phyloP scores from a whole-genome alignment of 2,329 filamentous ascomycete species.

The Fonsecaea erecta region DNA sequence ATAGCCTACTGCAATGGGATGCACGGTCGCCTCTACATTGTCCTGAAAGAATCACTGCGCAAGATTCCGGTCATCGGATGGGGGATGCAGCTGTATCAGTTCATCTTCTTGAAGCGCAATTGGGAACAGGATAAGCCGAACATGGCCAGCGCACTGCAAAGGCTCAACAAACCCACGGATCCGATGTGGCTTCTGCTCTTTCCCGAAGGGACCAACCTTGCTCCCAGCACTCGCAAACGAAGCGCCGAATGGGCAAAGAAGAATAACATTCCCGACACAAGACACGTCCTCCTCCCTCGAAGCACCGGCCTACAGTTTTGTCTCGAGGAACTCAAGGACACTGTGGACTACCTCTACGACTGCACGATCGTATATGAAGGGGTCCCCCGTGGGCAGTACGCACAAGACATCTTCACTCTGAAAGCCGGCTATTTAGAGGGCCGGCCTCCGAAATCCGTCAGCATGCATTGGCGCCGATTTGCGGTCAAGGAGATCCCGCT shows the following conservation, averaged over 20 bases:
- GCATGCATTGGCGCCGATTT: constrained; percentile 87
- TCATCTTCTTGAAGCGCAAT: constrained; percentile 90
- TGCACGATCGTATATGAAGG: constrained; percentile 44
- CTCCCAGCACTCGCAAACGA: constrained; percentile 69
- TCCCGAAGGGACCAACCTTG: constrained; percentile 84
- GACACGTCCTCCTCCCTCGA: constrained; percentile 76
- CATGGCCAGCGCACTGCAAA: constrained; percentile 73
- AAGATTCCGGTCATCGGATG: constrained; percentile 78
- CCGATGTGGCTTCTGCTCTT: constrained; percentile 93
- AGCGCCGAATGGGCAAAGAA: constrained; percentile 79
- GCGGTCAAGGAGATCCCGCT: constrained; percentile 74
- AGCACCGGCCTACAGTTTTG: constrained; percentile 83
- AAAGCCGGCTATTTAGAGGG: constrained; percentile 80
- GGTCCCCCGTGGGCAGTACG: constrained; percentile 64
- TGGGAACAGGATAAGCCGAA: constrained; percentile 79
- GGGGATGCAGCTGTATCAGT: constrained; percentile 84
- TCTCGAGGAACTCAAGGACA: constrained; percentile 72
- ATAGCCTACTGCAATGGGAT: constrained; percentile 82
- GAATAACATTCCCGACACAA: constrained; percentile 70
- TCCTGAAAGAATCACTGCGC: constrained; percentile 84
- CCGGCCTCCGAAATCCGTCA: constrained; percentile 81
- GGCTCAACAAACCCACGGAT: constrained; percentile 65
- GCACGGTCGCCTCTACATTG: constrained; percentile 88
- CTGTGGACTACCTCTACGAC: constrained; percentile 84
- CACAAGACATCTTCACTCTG: constrained; percentile 79